Conservation (phyloP, 805 yeast species). For the Suhomyces xylopsoci region DNA sequence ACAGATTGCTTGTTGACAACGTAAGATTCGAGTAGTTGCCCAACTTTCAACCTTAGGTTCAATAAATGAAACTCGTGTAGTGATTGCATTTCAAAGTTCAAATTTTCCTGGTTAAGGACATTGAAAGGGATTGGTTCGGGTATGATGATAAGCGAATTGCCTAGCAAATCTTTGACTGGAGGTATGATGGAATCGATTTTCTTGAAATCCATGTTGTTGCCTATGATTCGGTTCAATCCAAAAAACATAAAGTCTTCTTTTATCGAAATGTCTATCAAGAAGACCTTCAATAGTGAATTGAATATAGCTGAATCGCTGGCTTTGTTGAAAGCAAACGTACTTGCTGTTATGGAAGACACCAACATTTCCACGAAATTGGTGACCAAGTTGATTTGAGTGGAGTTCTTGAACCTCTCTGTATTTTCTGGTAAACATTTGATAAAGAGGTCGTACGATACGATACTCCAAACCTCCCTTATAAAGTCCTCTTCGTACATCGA, state of each 20-base stretch:
- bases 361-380: constrained; percentile 54
- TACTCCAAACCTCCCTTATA: constrained; percentile 19
- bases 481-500: constrained; percentile 21
- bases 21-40: constrained; percentile 48
- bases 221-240: constrained; percentile 54
- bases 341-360: constrained; percentile 37
- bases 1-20: constrained; percentile 26
- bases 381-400: constrained; percentile 47
- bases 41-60: constrained; percentile 42
- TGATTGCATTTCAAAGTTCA: constrained; percentile 17
- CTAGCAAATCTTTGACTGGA: constrained; percentile 16
- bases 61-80: constrained; percentile 46
- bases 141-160: constrained; percentile 18
- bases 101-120: constrained; percentile 7
- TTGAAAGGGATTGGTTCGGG: constrained; percentile 30
- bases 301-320: constrained; percentile 13
- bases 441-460: constrained; percentile 29
- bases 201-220: constrained; percentile 45
- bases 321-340: constrained; percentile 21
- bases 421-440: constrained; percentile 46
- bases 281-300: constrained; percentile 31
- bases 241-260: constrained; percentile 43
- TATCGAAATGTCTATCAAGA: constrained; percentile 41
- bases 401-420: constrained; percentile 38
- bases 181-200: constrained; percentile 46